Evolutionary conservation across 2,329 filamentous ascomycete species (phyloP).

Genomic region (Plectosphaerella plurivora): DNA sequence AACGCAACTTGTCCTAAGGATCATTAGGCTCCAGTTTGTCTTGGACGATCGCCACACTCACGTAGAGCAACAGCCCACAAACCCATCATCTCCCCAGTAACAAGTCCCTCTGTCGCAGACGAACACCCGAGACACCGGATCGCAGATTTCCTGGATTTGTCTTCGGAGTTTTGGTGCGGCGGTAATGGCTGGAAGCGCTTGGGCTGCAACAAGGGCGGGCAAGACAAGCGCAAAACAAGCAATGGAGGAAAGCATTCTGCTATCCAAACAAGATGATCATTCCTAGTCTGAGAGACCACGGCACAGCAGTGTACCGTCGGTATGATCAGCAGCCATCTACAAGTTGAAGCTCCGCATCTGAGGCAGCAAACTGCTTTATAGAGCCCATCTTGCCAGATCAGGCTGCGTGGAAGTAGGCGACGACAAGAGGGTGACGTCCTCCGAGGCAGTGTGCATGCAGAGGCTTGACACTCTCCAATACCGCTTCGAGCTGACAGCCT

Average conservation of each 20-base stretch:
- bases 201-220: too few species aligned
- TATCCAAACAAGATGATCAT: too few species aligned
- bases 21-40: not conserved
- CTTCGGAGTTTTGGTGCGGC: not conserved
- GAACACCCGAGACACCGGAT: not conserved
- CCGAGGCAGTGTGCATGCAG: not conserved
- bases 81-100: not conserved
- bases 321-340: too few species aligned
- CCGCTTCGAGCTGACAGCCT: not conserved
- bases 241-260: too few species aligned
- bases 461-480: not conserved
- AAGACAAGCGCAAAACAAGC: too few species aligned
- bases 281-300: too few species aligned
- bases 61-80: not conserved
- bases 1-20: not conserved
- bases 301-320: too few species aligned
- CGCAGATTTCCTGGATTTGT: not conserved
- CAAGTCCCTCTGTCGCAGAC: not conserved
- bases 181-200: too few species aligned
- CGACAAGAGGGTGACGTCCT: not conserved
- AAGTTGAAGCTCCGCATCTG: too few species aligned
- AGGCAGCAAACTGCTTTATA: too few species aligned
- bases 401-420: not conserved
- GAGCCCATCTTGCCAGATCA: not conserved
- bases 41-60: not conserved